These are phyloP conservation scores for Fraxinus americana DNA, from an alignment of 257 asterid genomes.

Conservation along the genomic window DNA sequence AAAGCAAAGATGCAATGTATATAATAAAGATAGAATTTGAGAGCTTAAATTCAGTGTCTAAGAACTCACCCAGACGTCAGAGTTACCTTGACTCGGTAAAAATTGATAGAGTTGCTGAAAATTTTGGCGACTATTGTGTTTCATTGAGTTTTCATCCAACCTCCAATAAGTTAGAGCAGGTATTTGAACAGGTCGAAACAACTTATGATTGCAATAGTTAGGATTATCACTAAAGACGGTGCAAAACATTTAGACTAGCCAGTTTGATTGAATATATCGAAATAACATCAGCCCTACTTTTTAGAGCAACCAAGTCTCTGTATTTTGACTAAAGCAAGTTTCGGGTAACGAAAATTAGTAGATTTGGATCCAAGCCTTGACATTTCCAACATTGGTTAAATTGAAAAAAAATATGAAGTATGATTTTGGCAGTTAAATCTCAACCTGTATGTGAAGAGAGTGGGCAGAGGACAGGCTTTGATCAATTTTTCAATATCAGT, in stretches of 20 bases:
- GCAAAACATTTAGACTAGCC: not conserved
- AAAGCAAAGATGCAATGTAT: not conserved
- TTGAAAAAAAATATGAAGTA: not conserved
- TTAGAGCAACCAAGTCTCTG: not conserved
- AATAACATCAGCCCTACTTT: not conserved
- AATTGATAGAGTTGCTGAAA: too few species aligned
- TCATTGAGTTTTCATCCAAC: too few species aligned
- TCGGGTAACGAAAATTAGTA: not conserved
- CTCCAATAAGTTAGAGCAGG: too few species aligned
- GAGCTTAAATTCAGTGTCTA: too few species aligned
- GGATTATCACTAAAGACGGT: too few species aligned
- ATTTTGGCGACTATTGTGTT: too few species aligned
- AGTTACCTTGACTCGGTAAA: too few species aligned
- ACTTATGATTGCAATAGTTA: too few species aligned
- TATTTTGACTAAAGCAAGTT: not conserved
- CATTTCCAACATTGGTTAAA: not conserved
- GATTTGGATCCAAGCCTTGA: not conserved
- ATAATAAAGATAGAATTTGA: too few species aligned
- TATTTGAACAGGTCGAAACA: too few species aligned
- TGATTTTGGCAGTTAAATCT: slow-evolving; percentile 17
- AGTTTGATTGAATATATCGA: not conserved
- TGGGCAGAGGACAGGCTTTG: slow-evolving; percentile 81
- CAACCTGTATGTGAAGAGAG: slow-evolving; percentile 96
- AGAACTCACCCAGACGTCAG: too few species aligned
- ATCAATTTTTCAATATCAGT: slow-evolving; percentile 59